phyloP scores from a whole-genome alignment of 441 rosid genomes.

The Arabidopsis hybrid region DNA sequence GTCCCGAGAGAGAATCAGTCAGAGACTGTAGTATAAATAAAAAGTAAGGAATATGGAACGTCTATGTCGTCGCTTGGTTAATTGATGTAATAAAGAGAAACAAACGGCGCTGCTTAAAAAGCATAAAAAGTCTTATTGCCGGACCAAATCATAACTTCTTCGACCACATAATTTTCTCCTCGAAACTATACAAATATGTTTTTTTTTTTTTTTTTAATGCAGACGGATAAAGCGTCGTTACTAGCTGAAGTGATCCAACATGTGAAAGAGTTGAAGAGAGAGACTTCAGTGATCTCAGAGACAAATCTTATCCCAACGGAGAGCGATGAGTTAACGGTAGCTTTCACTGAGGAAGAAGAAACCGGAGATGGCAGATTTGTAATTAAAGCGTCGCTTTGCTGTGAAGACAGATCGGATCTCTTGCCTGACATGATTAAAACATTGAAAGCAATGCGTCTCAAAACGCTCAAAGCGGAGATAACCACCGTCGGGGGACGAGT shows the following conservation, averaged over 20 bases:
- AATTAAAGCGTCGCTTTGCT: constrained; percentile 89
- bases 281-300: constrained; percentile 81
- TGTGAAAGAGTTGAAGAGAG: constrained; percentile 86
- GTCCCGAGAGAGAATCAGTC: constrained; percentile 61
- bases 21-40: constrained; percentile 40
- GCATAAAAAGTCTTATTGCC: constrained; percentile 56
- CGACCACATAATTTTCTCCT: constrained; percentile 43
- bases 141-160: constrained; percentile 48
- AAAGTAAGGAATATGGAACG: constrained; percentile 52
- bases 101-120: constrained; percentile 65
- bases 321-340: constrained; percentile 82
- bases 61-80: constrained; percentile 58
- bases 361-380: constrained; percentile 73
- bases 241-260: constrained; percentile 98
- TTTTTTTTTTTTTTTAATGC: neutral
- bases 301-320: constrained; percentile 86
- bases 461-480: constrained; percentile 89
- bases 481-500: constrained; percentile 92
- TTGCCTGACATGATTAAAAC: constrained; percentile 89
- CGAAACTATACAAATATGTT: constrained; percentile 32
- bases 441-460: constrained; percentile 73
- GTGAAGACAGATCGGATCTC: constrained; percentile 90
- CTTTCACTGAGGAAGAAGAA: constrained; percentile 54
- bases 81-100: constrained; percentile 77
- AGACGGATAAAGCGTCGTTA: constrained; percentile 98